Conservation (phyloP, 768 basidiomycete genomes). For the Solioccasus polychromus region DNA sequence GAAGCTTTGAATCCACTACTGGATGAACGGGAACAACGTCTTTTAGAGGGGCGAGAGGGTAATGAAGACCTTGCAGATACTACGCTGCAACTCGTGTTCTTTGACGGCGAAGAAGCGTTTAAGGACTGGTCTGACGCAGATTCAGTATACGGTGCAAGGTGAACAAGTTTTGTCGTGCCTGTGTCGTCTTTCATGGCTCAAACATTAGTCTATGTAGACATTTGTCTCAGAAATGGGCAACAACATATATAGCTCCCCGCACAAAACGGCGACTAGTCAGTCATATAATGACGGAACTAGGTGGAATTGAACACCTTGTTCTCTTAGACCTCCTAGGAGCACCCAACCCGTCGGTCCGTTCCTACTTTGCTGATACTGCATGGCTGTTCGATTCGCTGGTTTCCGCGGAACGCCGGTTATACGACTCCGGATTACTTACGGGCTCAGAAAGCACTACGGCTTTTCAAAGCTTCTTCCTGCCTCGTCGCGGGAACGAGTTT, state of each 20-base stretch:
- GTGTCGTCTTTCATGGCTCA: background rate
- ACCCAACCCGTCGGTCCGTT: conserved; percentile 66
- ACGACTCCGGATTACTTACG: conserved; percentile 58
- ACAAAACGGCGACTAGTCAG: conserved; percentile 56
- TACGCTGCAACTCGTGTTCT: conserved; percentile 90
- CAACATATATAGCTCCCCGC: conserved; percentile 60
- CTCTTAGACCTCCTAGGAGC: conserved; percentile 92
- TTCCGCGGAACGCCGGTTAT: conserved; percentile 69
- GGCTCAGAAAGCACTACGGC: conserved; percentile 39
- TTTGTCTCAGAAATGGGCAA: conserved; percentile 82
- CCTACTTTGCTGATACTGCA: conserved; percentile 83
- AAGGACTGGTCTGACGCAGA: conserved; percentile 84
- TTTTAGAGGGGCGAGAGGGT: conserved; percentile 55
- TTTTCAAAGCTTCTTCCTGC: conserved; percentile 68
- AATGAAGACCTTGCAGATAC: conserved; percentile 80
- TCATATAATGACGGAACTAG: conserved; percentile 58
- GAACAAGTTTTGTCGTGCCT: background rate
- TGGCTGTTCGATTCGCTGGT: conserved; percentile 87
- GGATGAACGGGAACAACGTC: conserved; percentile 50
- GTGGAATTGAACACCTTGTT: conserved; percentile 85
- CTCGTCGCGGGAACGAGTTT: conserved; percentile 37
- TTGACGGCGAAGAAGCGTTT: conserved; percentile 98
- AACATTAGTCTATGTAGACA: conserved; percentile 50
- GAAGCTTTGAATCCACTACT: conserved; percentile 76
- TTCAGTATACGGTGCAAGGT: conserved; percentile 96